phyloP scores from a whole-genome alignment of 768 basidiomycete species.

The Suillus bovinus region DNA sequence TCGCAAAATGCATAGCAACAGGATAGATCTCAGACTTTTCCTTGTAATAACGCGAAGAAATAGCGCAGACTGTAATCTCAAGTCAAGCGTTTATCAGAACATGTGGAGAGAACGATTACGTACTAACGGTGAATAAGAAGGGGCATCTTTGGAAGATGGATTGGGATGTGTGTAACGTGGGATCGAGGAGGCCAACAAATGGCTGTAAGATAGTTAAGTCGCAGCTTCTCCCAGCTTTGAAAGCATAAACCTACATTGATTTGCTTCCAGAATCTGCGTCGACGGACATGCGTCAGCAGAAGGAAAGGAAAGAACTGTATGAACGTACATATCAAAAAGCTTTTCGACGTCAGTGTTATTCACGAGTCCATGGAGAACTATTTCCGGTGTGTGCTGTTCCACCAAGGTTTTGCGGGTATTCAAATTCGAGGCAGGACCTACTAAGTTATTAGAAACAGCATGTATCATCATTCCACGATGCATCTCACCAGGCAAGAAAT shows the following conservation, averaged over 20 bases:
- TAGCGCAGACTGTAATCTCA: slow-evolving; percentile 70
- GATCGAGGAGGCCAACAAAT: slow-evolving; percentile 77
- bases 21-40: slow-evolving; percentile 85
- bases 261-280: slow-evolving; percentile 62
- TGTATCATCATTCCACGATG: slow-evolving; percentile 5
- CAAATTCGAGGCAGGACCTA: slow-evolving; percentile 74
- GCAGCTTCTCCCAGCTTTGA: background rate
- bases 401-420: slow-evolving; percentile 68
- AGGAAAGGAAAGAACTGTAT: background rate
- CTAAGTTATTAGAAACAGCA: background rate
- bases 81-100: background rate
- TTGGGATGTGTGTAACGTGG: slow-evolving; percentile 76
- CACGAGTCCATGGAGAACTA: slow-evolving; percentile 78
- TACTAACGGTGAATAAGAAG: slow-evolving; percentile 86
- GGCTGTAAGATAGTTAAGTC: slow-evolving; percentile 37
- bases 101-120: slow-evolving; percentile 28
- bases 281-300: slow-evolving; percentile 10
- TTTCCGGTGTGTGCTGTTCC: slow-evolving; percentile 79
- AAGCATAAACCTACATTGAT: slow-evolving; percentile 58
- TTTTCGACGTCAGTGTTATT: slow-evolving; percentile 77
- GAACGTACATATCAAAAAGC: slow-evolving; percentile 77
- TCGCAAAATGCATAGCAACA: slow-evolving; percentile 88
- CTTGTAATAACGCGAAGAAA: slow-evolving; percentile 76
- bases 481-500: slow-evolving; percentile 71
- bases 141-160: slow-evolving; percentile 82